These are phyloP conservation scores for Anthostomella pinea DNA, from an alignment of 2,329 filamentous ascomycete genomes.

Conservation along the genomic window DNA sequence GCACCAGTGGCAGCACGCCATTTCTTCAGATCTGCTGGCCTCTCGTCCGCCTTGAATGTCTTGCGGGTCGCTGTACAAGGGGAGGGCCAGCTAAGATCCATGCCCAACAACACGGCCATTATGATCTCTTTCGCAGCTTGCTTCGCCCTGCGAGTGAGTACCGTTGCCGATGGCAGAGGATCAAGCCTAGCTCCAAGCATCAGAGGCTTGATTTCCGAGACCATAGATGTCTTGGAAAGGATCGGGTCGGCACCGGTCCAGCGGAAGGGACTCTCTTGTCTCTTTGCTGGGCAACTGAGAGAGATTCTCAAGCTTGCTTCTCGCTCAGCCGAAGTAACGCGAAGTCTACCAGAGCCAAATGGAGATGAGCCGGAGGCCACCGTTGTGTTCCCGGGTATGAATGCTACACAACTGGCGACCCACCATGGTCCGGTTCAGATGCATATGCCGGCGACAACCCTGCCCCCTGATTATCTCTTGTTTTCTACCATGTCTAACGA, in stretches of 20 bases:
- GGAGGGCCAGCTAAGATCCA: constrained; percentile 65
- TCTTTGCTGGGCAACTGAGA: constrained; percentile 56
- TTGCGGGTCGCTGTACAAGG: constrained; percentile 72
- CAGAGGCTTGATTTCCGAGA: constrained; percentile 63
- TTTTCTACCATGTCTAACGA: constrained; percentile 37
- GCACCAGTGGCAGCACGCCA: constrained; percentile 68
- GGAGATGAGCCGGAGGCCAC: constrained; percentile 17
- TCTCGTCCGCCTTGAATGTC: constrained; percentile 72
- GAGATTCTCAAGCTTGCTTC: constrained; percentile 42
- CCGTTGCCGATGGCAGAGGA: constrained; percentile 52
- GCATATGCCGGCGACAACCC: constrained; percentile 20
- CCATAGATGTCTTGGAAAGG: constrained; percentile 64
- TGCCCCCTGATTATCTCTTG: constrained; percentile 29
- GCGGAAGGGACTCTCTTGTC: constrained; percentile 62
- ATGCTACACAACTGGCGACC: constrained; percentile 16
- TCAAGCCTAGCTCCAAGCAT: constrained; percentile 62
- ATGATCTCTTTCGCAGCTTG: constrained; percentile 76
- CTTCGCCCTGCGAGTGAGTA: constrained; percentile 63
- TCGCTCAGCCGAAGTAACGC: constrained; percentile 22
- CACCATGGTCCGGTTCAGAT: constrained; percentile 21
- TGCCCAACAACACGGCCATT: constrained; percentile 76
- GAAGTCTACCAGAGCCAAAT: constrained; percentile 17
- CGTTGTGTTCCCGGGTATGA: constrained; percentile 19
- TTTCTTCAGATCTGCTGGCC: constrained; percentile 68
- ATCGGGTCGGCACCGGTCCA: constrained; percentile 65